Base-by-base conservation (phyloP, 2,329 filamentous ascomycete species). In the Verticillium dahliae region DNA sequence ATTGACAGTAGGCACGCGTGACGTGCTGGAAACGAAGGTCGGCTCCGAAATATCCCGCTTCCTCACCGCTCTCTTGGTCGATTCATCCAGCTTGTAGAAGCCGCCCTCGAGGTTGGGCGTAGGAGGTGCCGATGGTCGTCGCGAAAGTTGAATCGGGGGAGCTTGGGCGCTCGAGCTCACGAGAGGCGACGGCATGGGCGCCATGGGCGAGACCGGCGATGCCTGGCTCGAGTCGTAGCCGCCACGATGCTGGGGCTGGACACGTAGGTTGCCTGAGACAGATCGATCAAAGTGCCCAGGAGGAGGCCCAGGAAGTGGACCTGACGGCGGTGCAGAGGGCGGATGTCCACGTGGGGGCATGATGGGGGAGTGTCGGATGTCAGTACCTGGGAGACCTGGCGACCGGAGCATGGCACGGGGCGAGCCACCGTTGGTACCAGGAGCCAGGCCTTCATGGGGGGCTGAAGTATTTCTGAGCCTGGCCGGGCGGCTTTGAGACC, bases 31-130 rank as follows among this genome's bases (percentile, higher is more conserved):
- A 18, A 81, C 70, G 57, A 82, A 79, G 0, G 75, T 80, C 3
- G 81, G 79, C 60, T 84, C 82, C 2, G 80, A 81, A 55, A 82
- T 81, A 27, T 84, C 81, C 62, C 75, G 73, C 62, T 77, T 79
- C 61, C 74, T 77, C 50, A 81, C 74, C 18, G 73, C 68, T 10
- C 78, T 76, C 66, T 74, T 80, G 68, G 73, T 73, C 1, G 71
- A 68, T 27, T 78, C 76, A 56, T 75, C 74, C 6, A 76, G 66
- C 18, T 67, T n/a, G 72, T 70, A n/a, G 68, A 52, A 57, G 11
- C 59, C 63, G 45, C 66, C 34, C 62, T 68, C 60, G 59, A 67
- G 62, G 63, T 66, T 70, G 10, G 71, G 69, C 14, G 68, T 70
- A 4, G 72, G 71, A 7, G 72, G 65, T n/a, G 67, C 65, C 3